Evolutionary conservation across 2,329 filamentous ascomycete genomes (phyloP), one percentile per base, ranked within the genome.

Genomic region (Gaeumannomyces tritici): DNA sequence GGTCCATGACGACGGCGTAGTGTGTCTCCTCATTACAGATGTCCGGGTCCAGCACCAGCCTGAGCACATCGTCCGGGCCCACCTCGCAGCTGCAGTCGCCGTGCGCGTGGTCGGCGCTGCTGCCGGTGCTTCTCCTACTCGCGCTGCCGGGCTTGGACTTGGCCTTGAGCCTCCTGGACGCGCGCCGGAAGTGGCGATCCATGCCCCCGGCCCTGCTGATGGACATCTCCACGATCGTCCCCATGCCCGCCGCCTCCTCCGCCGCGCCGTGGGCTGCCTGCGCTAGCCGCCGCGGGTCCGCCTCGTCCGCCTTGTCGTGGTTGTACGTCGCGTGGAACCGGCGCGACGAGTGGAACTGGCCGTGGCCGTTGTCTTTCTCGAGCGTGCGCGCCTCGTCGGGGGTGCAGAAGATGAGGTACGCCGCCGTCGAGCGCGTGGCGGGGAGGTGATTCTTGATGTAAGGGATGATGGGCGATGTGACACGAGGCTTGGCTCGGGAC

Each of bases 1-100:
- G 79, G 57, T 83, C 80, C 67, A 78, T 80, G 13, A 80, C 75
- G 6, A 70, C 68, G 0, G 70, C 71, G 12, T 73, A 74, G 62
- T 74, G 72, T 7, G 72, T 73, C 62, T 70, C 67, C 0, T 67
- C 67, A 55, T 73, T 71, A 26, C 64, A 68, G 21, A 73, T 71
- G 9, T 68, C 61, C 9, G 65, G 62, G 27, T 70, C 62, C n/a
- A 66, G 58, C 4, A 73, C 42, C 35, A 73, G 66, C 0, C 56
- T 28, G 0, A 70, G n/a, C 4, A 73, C 69, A 58, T 72, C 70
- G 0, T 65, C 51, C 0, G 63, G 18, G 3, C 62, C 63, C 1
- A 72, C 67, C 0, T 55, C 42, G 1, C 61, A 55, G 51, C 55
- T 24, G 35, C 47, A 31, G 26, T 18, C 51, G 57, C 24, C 47